These are phyloP conservation scores for Gastrolobium bilobum DNA, from an alignment of 306 rosid genomes.

Conservation along the genomic window DNA sequence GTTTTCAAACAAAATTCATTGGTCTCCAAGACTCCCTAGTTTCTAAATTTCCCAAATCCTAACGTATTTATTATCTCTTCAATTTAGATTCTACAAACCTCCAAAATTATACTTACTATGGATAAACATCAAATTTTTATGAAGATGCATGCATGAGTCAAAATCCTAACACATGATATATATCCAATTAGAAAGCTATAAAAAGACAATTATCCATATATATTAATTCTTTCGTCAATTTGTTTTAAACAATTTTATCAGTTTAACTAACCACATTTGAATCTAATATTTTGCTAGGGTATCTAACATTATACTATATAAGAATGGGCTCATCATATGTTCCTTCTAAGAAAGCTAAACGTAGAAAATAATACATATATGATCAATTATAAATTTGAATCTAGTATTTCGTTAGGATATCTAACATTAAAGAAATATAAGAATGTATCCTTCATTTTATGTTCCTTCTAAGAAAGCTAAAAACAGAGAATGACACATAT, in stretches of 20 bases:
- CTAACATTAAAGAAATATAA: no score
- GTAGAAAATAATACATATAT: background rate
- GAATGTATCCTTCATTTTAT: background rate
- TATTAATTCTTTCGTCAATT: background rate
- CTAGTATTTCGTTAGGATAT: no score
- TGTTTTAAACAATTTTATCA: background rate
- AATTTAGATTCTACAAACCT: no score
- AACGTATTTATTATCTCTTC: background rate
- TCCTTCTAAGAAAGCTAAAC: slow-evolving; percentile 7
- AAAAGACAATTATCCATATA: background rate
- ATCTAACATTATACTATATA: background rate
- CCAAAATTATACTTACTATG: no score
- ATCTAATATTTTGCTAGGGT: no score
- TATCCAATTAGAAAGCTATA: background rate
- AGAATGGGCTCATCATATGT: background rate
- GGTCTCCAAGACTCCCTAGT: no score
- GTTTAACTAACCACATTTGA: background rate
- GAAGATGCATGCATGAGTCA: background rate
- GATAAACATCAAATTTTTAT: no score
- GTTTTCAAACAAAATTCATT: no score
- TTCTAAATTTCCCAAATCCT: background rate
- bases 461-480: background rate
- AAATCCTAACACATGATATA: background rate
- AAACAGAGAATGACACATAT: background rate
- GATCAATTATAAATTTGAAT: background rate